phyloP scores from a whole-genome alignment of 495 filamentous ascomycete species.

The Lasiosphaeria ovina region DNA sequence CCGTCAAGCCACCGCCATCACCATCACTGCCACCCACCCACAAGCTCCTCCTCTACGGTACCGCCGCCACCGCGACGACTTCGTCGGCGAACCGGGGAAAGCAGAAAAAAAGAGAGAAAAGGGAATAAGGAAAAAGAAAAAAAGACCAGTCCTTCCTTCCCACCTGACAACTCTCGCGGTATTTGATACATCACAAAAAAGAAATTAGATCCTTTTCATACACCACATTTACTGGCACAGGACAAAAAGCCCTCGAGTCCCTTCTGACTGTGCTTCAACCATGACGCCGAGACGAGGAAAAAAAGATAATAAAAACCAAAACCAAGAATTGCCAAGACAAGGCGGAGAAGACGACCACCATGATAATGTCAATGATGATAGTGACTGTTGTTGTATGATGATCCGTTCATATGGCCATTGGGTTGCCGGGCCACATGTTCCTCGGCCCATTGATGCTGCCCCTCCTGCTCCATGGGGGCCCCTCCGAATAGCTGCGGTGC shows the following conservation, averaged over 20 bases:
- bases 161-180: constrained; percentile 1
- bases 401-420: too few species aligned
- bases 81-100: too few species aligned
- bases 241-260: constrained; percentile 2
- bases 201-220: constrained; percentile 20
- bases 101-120: not conserved
- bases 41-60: too few species aligned
- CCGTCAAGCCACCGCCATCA: too few species aligned
- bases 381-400: too few species aligned
- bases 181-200: constrained; percentile 11
- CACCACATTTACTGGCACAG: constrained; percentile 11
- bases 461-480: not conserved
- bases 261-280: constrained; percentile 11
- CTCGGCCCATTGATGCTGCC: too few species aligned
- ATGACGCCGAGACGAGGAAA: constrained; percentile 11
- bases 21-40: too few species aligned
- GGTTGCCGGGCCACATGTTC: too few species aligned
- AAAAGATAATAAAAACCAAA: constrained; percentile 4
- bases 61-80: too few species aligned
- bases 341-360: not conserved
- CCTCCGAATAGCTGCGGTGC: not conserved
- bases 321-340: not conserved
- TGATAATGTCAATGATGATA: not conserved
- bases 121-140: too few species aligned
- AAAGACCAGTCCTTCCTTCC: not conserved